Percentiles rank a stretch among this genome's conserved stretches.
Evolutionary conservation across 495 filamentous ascomycete species (phyloP).

Genomic region (Xylaria venustula): DNA sequence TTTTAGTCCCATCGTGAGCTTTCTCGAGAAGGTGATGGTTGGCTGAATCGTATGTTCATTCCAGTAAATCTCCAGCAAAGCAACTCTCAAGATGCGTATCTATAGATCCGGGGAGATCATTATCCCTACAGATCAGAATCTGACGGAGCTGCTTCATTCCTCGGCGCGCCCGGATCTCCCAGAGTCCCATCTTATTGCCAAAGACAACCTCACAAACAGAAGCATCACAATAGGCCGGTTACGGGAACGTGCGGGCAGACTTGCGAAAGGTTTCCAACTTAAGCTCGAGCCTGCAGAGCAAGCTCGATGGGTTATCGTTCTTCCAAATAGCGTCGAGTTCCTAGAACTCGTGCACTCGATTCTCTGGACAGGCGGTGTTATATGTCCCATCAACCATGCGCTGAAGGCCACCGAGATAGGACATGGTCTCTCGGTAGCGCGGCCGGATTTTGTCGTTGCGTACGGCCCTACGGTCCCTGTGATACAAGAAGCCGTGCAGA

Average conservation of each 20-base stretch:
- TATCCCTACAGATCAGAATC: constrained; percentile 32
- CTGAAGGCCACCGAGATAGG: constrained; percentile 25
- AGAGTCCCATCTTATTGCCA: constrained; percentile 36
- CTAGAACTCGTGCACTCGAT: constrained; percentile 33
- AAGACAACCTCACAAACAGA: constrained; percentile 37
- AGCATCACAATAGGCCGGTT: constrained; percentile 34
- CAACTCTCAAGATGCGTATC: constrained; percentile 26
- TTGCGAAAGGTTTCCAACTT: constrained; percentile 31
- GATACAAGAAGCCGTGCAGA: constrained; percentile 17
- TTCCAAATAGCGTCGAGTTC: constrained; percentile 39
- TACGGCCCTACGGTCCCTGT: constrained; percentile 22
- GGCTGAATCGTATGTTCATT: neutral
- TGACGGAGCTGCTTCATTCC: constrained; percentile 36
- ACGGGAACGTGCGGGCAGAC: constrained; percentile 32
- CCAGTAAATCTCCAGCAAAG: neutral
- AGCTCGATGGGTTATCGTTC: constrained; percentile 32
- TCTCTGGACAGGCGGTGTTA: constrained; percentile 26
- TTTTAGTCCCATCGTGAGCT: neutral
- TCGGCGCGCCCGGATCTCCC: constrained; percentile 27
- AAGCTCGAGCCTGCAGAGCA: constrained; percentile 28
- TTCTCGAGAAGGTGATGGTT: too few species aligned
- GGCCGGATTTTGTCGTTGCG: constrained; percentile 31
- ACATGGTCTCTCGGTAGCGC: constrained; percentile 22
- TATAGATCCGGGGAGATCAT: constrained; percentile 30
- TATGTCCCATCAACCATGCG: constrained; percentile 25